Conservation (phyloP, 306 rosid genomes). For the Rubus idaeus region DNA sequence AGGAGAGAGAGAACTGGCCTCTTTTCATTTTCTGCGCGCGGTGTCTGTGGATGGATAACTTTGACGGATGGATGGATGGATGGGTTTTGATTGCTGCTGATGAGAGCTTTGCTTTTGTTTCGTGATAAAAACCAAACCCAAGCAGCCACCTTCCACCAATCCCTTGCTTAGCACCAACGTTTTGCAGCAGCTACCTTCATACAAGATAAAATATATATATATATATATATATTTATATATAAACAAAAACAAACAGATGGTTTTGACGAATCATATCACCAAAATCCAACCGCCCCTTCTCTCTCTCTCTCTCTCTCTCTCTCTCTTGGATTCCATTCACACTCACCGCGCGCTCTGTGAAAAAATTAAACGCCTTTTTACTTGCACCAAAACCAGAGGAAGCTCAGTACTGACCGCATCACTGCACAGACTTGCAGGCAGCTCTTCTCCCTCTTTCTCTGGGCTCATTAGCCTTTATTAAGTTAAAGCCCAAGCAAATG, state of each 20-base stretch:
- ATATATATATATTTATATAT: too few species aligned
- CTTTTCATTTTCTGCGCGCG: slow-evolving; percentile 7
- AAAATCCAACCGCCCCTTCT: slow-evolving; percentile 16
- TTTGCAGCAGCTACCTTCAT: slow-evolving; percentile 6
- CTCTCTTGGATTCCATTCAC: slow-evolving; percentile 47
- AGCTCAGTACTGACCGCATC: neutral
- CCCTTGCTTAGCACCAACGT: slow-evolving; percentile 27
- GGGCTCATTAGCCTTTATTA: neutral
- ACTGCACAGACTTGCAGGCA: neutral
- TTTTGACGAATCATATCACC: slow-evolving; percentile 46
- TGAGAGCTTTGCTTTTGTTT: neutral
- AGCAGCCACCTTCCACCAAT: slow-evolving; percentile 59
- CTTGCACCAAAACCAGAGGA: too few species aligned
- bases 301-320: slow-evolving; percentile 18
- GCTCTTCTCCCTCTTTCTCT: neutral
- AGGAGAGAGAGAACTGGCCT: slow-evolving; percentile 33
- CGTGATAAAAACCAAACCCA: slow-evolving; percentile 29
- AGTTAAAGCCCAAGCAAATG: neutral
- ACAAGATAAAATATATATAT: slow-evolving; percentile 21
- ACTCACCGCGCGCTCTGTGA: slow-evolving; percentile 1
- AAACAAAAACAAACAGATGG: slow-evolving; percentile 7
- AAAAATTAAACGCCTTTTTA: neutral
- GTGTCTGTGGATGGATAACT: slow-evolving; percentile 54
- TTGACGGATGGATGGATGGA: slow-evolving; percentile 37
- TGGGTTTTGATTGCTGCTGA: slow-evolving; percentile 10